Base-by-base conservation (phyloP, 2,329 filamentous ascomycete species). In the Talaromyces sp. region DNA sequence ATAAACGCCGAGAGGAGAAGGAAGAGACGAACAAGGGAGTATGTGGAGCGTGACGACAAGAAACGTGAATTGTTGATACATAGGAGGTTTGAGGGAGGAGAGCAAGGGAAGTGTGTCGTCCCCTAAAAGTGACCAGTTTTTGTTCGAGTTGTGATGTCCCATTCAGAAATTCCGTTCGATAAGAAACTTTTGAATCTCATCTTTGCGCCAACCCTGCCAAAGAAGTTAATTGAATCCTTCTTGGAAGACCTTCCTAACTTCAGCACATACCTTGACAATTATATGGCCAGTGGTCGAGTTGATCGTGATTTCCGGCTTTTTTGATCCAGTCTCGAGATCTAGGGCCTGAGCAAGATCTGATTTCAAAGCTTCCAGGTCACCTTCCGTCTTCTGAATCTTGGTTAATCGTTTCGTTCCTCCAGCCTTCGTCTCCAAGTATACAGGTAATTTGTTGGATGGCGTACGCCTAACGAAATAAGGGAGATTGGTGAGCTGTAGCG, bases 381-480 rank as follows among this genome's bases (percentile, higher is more conserved):
- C 94, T 58, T 90, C 85, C 52, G 93, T 81, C 74, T 89, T 91
- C 71, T 91, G 88, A 57, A 99, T 76, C 58, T 84, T 74, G 5
- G 93, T 95, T 66, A 89, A 75, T 66, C 85, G 84, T 69, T 86
- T 80, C 63, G 89, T 94, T 13, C 90, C 89, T 54, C 91, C 91
- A 11, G 84, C 81, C 77, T 89, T 92, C 63, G 76, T 78, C 63
- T 85, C 79, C 15, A 85, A 79, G 76, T 97, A 99, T 45, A 97
- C 82, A 22, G 90, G 85, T 2, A 94, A 77, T 63, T 90, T 84
- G 50, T 85, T 83, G 37, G 83, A 86, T 1, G 80, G 76, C 2
- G 90, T 93, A 61, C 91, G 87, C 53, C 79, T 79, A 63, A 97
- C 81, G 66, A 86, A 81, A 78, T 91, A 96, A 10, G 84, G 81